Percentiles rank a stretch among this genome's conserved stretches.
Evolutionary conservation across 2,329 filamentous ascomycete genomes (phyloP).

Genomic region (Penicillium sp.): DNA sequence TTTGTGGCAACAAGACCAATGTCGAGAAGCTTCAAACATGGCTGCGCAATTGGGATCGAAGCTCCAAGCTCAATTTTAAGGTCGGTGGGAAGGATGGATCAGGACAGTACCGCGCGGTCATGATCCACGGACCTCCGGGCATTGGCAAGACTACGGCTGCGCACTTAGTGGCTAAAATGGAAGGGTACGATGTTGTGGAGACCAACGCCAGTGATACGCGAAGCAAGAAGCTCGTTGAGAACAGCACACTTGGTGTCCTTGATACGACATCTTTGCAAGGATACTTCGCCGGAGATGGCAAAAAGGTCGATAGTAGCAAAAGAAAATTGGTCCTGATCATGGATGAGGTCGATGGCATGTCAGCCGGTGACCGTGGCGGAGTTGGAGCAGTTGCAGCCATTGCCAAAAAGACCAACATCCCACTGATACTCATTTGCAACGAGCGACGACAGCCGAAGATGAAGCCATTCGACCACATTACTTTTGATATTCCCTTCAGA

Average conservation of each 20-base stretch:
- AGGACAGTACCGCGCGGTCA: constrained; percentile 81
- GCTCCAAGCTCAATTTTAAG: constrained; percentile 77
- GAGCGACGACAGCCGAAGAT: constrained; percentile 91
- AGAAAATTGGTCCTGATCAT: constrained; percentile 96
- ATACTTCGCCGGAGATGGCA: constrained; percentile 81
- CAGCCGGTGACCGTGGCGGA: constrained; percentile 89
- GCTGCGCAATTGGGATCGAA: constrained; percentile 78
- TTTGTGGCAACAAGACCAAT: constrained; percentile 88
- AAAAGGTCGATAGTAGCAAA: constrained; percentile 74
- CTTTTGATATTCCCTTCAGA: constrained; percentile 82
- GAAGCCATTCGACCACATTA: constrained; percentile 90
- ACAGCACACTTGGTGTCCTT: constrained; percentile 81
- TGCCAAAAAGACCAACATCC: constrained; percentile 91
- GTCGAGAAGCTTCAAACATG: constrained; percentile 89
- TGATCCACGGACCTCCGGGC: constrained; percentile 90
- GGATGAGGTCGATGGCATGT: constrained; percentile 99
- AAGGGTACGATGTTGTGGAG: constrained; percentile 91
- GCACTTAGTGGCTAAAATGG: constrained; percentile 86
- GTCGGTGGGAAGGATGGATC: constrained; percentile 79
- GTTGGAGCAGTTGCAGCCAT: constrained; percentile 91
- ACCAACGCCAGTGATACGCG: constrained; percentile 93
- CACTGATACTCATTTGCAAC: constrained; percentile 97
- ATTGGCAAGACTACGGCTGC: constrained; percentile 98
- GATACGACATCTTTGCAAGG: constrained; percentile 91
- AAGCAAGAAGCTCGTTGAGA: constrained; percentile 93